phyloP scores from a whole-genome alignment of 2,329 filamentous ascomycete species.

The Tricladium varicosporioides region DNA sequence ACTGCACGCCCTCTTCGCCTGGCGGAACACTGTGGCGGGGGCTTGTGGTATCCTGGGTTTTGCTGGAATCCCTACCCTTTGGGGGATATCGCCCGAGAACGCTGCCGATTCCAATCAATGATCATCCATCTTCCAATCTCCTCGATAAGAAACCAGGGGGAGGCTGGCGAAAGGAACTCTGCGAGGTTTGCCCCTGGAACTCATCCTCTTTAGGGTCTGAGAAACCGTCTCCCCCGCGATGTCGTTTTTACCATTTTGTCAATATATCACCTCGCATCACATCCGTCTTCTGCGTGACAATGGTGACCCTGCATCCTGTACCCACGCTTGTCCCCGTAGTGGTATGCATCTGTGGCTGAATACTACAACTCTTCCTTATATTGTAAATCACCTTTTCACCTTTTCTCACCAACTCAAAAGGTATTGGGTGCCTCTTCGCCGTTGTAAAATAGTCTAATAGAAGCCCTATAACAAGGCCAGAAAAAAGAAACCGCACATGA shows the following conservation, averaged over 20 bases:
- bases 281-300: no score
- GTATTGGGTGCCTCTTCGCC: not conserved
- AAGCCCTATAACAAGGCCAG: not conserved
- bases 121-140: not conserved
- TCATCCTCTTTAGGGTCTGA: no score
- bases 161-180: not conserved
- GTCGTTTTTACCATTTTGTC: no score
- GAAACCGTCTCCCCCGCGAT: no score
- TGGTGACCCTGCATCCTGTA: no score
- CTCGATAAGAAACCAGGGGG: not conserved
- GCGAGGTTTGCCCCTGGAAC: no score
- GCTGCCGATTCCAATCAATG: no score
- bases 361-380: not conserved
- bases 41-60: no score
- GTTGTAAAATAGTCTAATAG: not conserved
- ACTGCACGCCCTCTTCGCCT: no score
- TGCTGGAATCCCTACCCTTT: not conserved
- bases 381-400: not conserved
- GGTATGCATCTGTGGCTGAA: not conserved
- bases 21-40: no score
- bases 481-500: not conserved
- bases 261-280: no score
- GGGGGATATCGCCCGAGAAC: not conserved
- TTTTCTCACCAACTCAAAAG: not conserved
- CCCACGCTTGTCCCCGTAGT: no score